Evolutionary conservation across 495 filamentous ascomycete genomes (phyloP).

Genomic region (Penicillium pulvis): DNA sequence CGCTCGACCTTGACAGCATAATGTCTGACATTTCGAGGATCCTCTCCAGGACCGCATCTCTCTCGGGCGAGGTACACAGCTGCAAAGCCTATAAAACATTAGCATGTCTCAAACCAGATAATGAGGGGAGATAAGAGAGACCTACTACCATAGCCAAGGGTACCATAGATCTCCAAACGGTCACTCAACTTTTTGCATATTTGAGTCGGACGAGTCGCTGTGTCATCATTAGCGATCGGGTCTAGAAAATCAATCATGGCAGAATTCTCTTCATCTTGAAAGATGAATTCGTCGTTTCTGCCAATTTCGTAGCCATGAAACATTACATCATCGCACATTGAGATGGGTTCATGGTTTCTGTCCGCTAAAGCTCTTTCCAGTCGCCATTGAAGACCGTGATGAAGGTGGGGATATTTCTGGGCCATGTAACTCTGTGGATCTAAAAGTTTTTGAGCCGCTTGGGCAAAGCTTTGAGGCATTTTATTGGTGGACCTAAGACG

Average conservation of each 20-base stretch:
- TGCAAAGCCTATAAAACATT: constrained; percentile 24
- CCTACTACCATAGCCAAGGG: constrained; percentile 24
- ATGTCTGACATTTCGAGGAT: constrained; percentile 9
- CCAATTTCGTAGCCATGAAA: constrained; percentile 9
- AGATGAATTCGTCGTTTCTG: constrained; percentile 6
- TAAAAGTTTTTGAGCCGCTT: constrained; percentile 1
- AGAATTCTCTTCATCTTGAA: constrained; percentile 10
- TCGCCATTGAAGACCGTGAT: constrained; percentile 11
- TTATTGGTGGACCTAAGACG: too few relatives aligned
- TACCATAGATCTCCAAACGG: constrained; percentile 22
- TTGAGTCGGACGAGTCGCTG: neutral
- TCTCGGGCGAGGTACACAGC: constrained; percentile 26
- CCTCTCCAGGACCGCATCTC: neutral
- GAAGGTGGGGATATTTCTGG: constrained; percentile 16
- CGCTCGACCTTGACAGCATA: constrained; percentile 27
- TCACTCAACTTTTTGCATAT: constrained; percentile 12
- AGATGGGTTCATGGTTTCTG: constrained; percentile 14
- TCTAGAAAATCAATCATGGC: neutral
- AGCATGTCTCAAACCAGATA: too few relatives aligned
- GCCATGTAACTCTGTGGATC: constrained; percentile 5
- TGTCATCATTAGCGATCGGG: neutral
- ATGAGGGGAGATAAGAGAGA: neutral
- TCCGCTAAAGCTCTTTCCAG: constrained; percentile 10
- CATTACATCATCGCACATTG: constrained; percentile 10
- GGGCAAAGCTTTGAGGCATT: neutral